A percentile compares a stretch with the other conserved stretches of the same genome.
phyloP scores from a whole-genome alignment of 2,329 filamentous ascomycete genomes.

The Aspergillus neoniger region DNA sequence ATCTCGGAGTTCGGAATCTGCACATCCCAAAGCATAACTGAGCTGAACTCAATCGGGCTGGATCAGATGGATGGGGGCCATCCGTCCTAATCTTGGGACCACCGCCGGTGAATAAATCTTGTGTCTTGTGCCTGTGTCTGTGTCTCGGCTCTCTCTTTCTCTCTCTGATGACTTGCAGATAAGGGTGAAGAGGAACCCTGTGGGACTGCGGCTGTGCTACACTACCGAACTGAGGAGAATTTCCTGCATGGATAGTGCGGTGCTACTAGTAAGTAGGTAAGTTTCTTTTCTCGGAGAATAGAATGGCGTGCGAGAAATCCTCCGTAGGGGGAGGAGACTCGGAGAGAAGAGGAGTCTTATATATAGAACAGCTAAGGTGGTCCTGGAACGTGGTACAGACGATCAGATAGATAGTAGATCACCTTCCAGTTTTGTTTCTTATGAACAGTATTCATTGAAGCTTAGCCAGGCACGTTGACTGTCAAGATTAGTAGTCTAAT shows the following conservation, averaged over 20 bases:
- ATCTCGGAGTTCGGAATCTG: not conserved
- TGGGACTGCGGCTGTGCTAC: not conserved
- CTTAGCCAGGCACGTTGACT: not conserved
- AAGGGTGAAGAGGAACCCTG: not conserved
- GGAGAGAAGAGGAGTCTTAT: not conserved
- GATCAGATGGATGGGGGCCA: not conserved
- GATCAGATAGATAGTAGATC: too few relatives aligned
- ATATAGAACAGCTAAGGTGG: not conserved
- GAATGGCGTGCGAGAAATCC: not conserved
- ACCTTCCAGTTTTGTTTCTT: not conserved
- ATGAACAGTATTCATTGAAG: not conserved
- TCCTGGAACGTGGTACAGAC: not conserved
- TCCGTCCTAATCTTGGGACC: not conserved
- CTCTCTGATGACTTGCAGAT: not conserved
- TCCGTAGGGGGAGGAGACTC: not conserved
- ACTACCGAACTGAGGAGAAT: not conserved
- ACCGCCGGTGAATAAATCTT: not conserved
- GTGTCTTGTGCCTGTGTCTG: not conserved
- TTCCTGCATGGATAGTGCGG: not conserved
- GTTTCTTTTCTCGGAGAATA: not conserved
- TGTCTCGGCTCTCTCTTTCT: not conserved
- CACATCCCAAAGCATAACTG: not conserved
- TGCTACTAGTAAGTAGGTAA: too few relatives aligned
- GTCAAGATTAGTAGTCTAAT: too few relatives aligned
- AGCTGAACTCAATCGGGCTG: not conserved